Evolutionary conservation across 768 basidiomycete species (phyloP), one percentile per base, ranked within the genome.

Genomic region (Hypholoma sublateritium): DNA sequence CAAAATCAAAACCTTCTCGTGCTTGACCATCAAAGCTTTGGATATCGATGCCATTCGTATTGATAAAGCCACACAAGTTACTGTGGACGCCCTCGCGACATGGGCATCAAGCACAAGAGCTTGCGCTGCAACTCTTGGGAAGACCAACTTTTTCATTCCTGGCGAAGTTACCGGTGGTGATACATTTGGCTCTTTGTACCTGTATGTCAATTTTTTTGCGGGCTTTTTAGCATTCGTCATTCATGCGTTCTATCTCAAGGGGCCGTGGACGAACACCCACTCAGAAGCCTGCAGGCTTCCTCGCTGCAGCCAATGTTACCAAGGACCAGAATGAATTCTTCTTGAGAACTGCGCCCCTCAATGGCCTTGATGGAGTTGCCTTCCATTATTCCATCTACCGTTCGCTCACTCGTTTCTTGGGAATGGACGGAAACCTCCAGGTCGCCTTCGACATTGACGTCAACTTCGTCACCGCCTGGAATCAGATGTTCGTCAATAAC

Each of bases 361-460:
- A 82, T 57, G 88, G 73, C 21, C 77, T 97, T 49, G 95, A 97
- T 64, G 77, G 78, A 35, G 85, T 86, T 46, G 94, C 95, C 0
- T 96, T 96, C 78, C 95, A 97, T 70, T 97, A 96, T 70, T 96
- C 95, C 45, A 88, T 88, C 53, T 96, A 97, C 68, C 95, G 95
- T 57, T 76, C 89, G 2, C 74, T 96, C 51, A 76, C 87, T 28
- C 90, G 95, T 49, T 93, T 95, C 77, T 80, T 96, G 46, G 95
- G 94, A 52, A 95, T 96, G 93, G 95, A 97, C 67, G 95, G 95
- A 65, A 96, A 97, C 69, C 78, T 97, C 34, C 82, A 88, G 59
- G 95, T 93, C 52, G 94, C 92, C 9, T 95, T 88, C 71, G 95
- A 97, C 66, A 73, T 93, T 28, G 79, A 86, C 63, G 71, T 77